Evolutionary conservation across 306 rosid species (phyloP).

Genomic region (Glycine soja): DNA sequence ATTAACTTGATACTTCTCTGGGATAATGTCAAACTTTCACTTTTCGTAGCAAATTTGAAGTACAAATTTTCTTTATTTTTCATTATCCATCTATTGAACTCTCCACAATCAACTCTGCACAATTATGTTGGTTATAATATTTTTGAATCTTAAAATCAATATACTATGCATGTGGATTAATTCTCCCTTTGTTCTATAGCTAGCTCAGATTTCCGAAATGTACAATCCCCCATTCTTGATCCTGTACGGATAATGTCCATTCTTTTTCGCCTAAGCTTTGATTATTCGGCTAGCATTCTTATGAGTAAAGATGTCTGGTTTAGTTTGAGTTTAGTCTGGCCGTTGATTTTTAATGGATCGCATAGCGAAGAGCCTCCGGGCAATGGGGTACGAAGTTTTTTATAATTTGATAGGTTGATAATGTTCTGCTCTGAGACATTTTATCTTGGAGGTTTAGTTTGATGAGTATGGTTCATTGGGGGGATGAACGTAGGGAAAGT

Average conservation of each 20-base stretch:
- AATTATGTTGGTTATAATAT: background rate
- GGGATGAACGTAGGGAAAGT: background rate
- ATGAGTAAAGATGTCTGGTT: constrained; percentile 21
- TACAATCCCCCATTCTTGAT: background rate
- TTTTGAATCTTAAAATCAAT: background rate
- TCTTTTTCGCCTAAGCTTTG: constrained; percentile 17
- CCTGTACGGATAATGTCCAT: constrained; percentile 14
- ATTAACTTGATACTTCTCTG: background rate
- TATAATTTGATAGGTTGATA: background rate
- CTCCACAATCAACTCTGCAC: background rate
- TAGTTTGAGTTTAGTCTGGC: constrained; percentile 6
- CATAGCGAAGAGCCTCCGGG: too few species aligned
- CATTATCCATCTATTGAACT: background rate
- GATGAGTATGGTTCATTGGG: constrained; percentile 11
- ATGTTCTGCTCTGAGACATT: background rate
- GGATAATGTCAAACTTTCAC: background rate
- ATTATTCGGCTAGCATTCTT: constrained; percentile 15
- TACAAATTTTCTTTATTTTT: background rate
- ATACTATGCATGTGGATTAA: background rate
- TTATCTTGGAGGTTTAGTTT: background rate
- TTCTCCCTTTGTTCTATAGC: constrained; percentile 20
- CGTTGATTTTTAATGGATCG: constrained; percentile 11
- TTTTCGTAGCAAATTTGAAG: constrained; percentile 17
- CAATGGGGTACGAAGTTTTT: too few species aligned
- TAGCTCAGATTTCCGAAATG: background rate